Conservation (phyloP, 495 filamentous ascomycete species). For the Niebla homalea region DNA sequence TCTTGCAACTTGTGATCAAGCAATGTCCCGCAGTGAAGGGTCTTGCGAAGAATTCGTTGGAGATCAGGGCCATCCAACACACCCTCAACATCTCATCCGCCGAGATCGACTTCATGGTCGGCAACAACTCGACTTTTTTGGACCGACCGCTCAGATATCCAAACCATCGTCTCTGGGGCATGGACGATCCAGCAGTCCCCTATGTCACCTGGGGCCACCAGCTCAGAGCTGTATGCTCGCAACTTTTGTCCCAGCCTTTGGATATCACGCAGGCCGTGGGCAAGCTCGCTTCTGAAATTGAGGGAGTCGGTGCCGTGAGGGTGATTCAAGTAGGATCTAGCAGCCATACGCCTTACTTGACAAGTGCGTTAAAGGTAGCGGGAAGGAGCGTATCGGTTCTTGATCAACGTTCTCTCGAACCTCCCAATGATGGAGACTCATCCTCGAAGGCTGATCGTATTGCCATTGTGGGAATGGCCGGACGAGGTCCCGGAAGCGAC, state of each 20-base stretch:
- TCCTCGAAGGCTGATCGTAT: too few relatives aligned
- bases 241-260: neutral
- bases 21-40: constrained; percentile 1
- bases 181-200: neutral
- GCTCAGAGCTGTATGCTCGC: neutral
- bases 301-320: neutral
- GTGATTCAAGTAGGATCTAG: neutral
- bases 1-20: neutral
- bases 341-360: neutral
- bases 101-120: neutral
- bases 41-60: neutral
- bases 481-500: constrained; percentile 14
- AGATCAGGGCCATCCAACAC: neutral
- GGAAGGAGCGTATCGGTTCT: too few relatives aligned
- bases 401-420: too few relatives aligned
- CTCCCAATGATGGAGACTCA: too few relatives aligned
- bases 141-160: neutral
- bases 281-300: neutral
- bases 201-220: neutral
- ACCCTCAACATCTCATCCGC: neutral
- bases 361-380: neutral
- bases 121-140: neutral
- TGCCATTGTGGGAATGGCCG: constrained; percentile 19
- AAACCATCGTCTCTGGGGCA: neutral
- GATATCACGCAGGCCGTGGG: neutral